Evolutionary conservation across 164 flowering plant genomes (phyloP), one percentile per base, ranked within the genome.

Genomic region (Nelumbo lutea): DNA sequence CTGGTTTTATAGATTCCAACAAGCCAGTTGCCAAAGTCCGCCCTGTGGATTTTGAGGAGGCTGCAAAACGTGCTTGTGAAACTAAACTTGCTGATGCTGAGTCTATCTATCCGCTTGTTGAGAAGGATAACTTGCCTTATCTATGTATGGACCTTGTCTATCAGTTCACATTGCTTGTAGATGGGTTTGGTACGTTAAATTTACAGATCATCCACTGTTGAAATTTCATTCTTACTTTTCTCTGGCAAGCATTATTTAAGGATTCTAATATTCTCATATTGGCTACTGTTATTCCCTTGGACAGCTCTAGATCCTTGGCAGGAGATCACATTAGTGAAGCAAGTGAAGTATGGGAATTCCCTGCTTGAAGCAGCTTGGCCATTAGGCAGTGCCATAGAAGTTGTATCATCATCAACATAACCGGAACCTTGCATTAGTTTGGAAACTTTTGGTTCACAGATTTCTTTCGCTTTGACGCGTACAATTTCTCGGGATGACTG

Each of bases 331-430:
- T 75, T 93, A 83, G 97, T 93, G 77, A 91, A 91, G 80, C 63
- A 87, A 76, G 88, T 91, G 65, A 65, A 86, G 70, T 91, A 89
- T 50, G 76, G 75, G 1, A 76, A 85, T 73, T 66, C 81, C 38
- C 75, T 79, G 39, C 94, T 91, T 61, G 98, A 93, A 81, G 98
- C 97, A 42, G 97, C 98, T 53, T 93, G 98, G 96, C 98, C 98
- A 42, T 68, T 91, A 58, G 97, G 98, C 64, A 93, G 98, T 78
- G 97, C 98, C 67, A 89, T 93, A 50, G 98, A 93, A 78, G 94
- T 80, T 15, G 86, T 81, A 0, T 90, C 96, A 39, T 81, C 88
- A 42, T 53, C 50, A 62, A 7, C 48, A 46, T 46, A 7, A 46
- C 7, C 7, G 48, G 48, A 46, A 27, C 27, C 27, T 27, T 27